phyloP scores from a whole-genome alignment of 139 green algal genomes.

The Coelastrella sp. region DNA sequence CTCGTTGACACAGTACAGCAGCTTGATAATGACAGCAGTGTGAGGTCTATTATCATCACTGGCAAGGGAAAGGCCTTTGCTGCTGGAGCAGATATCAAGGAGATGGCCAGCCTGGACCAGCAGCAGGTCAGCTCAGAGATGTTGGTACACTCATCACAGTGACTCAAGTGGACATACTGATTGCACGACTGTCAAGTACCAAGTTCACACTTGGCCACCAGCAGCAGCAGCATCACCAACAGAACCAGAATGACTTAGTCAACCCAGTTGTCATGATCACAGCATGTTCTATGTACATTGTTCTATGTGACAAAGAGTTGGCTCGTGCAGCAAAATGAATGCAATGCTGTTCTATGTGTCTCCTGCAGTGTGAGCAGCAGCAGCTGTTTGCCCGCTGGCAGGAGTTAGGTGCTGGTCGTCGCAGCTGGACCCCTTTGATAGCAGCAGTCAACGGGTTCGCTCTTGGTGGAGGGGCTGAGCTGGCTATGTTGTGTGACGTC shows the following conservation, averaged over 20 bases:
- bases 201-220: too few relatives aligned
- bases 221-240: too few relatives aligned
- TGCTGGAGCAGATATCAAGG: conserved; percentile 82
- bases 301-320: too few relatives aligned
- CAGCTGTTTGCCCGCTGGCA: conserved; percentile 47
- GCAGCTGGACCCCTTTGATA: conserved; percentile 52
- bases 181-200: background rate
- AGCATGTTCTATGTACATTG: too few relatives aligned
- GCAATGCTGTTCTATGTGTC: background rate
- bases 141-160: too few relatives aligned
- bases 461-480: conserved; percentile 85
- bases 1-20: conserved; percentile 52
- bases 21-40: conserved; percentile 49
- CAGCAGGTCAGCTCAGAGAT: too few relatives aligned
- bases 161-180: too few relatives aligned
- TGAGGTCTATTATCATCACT: conserved; percentile 74
- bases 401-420: background rate
- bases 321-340: too few relatives aligned
- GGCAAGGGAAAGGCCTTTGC: conserved; percentile 80
- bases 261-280: too few relatives aligned
- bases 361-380: conserved; percentile 37
- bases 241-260: too few relatives aligned
- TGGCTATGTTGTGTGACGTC: conserved; percentile 88
- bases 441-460: conserved; percentile 76
- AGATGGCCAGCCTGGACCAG: conserved; percentile 62